Conservation (phyloP, 2,329 filamentous ascomycete species). For the Botryotinia convoluta region DNA sequence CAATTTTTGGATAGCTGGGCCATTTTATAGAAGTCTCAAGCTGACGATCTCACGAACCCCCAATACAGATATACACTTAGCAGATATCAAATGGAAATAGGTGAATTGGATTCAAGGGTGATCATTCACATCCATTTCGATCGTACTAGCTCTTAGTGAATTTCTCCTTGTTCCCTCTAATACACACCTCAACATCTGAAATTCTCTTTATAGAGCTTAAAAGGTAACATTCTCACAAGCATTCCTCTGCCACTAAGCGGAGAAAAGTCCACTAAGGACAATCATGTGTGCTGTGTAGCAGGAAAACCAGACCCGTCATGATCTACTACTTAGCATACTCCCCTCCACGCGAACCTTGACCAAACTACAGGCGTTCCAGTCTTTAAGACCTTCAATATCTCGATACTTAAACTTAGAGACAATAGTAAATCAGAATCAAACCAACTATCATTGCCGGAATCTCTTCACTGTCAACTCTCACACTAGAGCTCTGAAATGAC, state of each 20-base stretch:
- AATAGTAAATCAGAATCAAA: not conserved
- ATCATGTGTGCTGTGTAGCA: not conserved
- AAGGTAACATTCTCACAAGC: not conserved
- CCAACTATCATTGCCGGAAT: not conserved
- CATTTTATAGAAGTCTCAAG: not conserved
- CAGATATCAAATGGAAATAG: not conserved
- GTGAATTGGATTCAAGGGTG: not conserved
- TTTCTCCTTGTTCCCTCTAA: accelerated
- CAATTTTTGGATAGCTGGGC: not conserved
- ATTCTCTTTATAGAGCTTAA: not conserved
- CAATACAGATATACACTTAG: not conserved
- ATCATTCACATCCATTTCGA: not conserved
- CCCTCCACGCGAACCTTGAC: not conserved
- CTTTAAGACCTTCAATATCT: accelerated
- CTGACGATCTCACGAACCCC: not conserved
- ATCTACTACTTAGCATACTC: not conserved
- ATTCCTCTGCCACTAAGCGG: not conserved
- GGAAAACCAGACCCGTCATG: not conserved
- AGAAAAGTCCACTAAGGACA: no score
- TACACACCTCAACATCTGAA: not conserved
- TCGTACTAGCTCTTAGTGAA: not conserved
- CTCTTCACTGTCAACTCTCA: not conserved
- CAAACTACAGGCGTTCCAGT: not conserved
- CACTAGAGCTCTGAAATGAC: no score
- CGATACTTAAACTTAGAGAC: not conserved